These are phyloP conservation scores for Sclerotinia glacialis DNA, from an alignment of 2,329 filamentous ascomycete genomes.

Conservation along the genomic window DNA sequence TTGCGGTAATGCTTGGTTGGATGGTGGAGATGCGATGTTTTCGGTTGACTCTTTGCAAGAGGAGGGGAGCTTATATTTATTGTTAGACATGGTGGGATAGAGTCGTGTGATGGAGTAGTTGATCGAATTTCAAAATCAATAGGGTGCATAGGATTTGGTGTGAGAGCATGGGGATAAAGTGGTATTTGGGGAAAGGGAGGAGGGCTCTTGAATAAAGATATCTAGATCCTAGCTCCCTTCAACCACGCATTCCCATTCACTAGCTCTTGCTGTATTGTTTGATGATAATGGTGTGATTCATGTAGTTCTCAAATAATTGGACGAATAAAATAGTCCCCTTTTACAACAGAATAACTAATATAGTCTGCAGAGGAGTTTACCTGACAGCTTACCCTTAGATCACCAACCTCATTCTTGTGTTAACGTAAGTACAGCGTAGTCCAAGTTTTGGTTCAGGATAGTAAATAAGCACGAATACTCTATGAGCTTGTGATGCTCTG, in stretches of 20 bases:
- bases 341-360: background rate
- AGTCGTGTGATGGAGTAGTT: background rate
- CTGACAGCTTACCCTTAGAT: background rate
- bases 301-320: background rate
- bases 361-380: background rate
- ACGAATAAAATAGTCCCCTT: too few relatives aligned
- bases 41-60: background rate
- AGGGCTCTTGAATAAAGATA: background rate
- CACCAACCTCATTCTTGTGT: background rate
- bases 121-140: background rate
- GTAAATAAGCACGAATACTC: background rate
- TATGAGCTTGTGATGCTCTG: background rate
- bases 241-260: background rate
- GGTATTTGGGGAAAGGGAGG: background rate
- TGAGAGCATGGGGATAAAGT: background rate
- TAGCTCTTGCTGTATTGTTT: background rate
- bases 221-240: background rate
- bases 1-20: background rate
- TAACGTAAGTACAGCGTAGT: too few relatives aligned
- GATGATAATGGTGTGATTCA: background rate
- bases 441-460: background rate
- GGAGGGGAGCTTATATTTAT: background rate
- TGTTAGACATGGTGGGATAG: background rate
- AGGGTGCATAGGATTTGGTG: background rate
- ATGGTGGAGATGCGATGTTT: background rate